Evolutionary conservation across 139 green algal genomes (phyloP), one percentile per base, ranked within the genome.

Genomic region (Micromonas pusilla): DNA sequence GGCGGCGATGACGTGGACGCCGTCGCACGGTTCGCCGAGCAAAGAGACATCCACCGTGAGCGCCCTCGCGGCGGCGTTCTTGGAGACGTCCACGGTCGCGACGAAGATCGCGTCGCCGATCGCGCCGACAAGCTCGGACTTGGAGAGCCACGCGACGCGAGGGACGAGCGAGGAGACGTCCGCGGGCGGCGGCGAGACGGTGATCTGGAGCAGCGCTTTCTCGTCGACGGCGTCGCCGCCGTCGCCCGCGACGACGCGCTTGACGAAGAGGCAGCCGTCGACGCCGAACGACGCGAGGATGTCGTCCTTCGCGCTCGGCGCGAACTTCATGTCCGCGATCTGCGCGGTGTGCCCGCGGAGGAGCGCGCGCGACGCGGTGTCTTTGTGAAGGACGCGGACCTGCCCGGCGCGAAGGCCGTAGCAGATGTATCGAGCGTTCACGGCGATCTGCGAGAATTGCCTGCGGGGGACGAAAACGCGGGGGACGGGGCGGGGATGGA

Each of bases 331-430:
- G 80, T 90, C 86, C 3, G 85, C 82, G 0, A 95, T 36, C 16
- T 85, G 83, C 13, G 20, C 45, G 3, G 74, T 72, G 75, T 94
- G 89, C 16, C 87, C 88, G 64, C 91, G 91, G 68, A 92, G 77
- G 9, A 96, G 86, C 1, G 87, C 86, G 0, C 87, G 77, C 6
- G 33, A 82, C 9, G 79, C 84, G 0, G 85, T 86, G 57, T 81
- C 76, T 26, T 82, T 82, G 80, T 90, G 83, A 33, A 97, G 81
- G 32, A 90, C 83, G 0, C 92, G 86, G n/a, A 97, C 85, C 52
- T 92, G 87, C 26, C 91, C 90, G 16, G 76, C 64, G 34, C 87
- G 88, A 6, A 97, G 87, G 34, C 86, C 87, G 73, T 97, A 97
- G 78, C 80, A 88, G 60, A 96, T 91, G 87, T 87, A 94, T 53